Conservation (phyloP, 192 early-diverging fungal species). For the Umbelopsis sp. region DNA sequence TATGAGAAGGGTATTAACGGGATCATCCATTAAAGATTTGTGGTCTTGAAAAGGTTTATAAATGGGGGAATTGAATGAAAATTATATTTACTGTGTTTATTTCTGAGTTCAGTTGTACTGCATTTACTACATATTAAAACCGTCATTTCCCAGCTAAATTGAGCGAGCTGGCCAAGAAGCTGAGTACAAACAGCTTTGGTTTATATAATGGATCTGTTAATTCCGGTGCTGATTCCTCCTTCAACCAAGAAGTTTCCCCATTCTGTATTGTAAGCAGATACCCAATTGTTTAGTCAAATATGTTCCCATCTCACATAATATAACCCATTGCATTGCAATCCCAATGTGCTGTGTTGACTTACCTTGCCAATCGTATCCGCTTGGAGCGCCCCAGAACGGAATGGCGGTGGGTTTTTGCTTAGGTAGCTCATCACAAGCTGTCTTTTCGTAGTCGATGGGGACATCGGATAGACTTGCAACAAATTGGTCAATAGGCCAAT, state of each 20-base stretch:
- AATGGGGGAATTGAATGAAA: neutral
- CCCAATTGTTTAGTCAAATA: too few relatives aligned
- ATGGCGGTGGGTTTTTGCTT: neutral
- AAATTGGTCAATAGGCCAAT: conserved; percentile 11
- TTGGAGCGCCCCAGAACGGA: conserved; percentile 22
- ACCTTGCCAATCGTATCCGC: conserved; percentile 27
- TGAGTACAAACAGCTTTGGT: neutral
- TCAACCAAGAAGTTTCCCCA: conserved; percentile 12
- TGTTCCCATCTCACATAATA: too few relatives aligned
- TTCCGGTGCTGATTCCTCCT: neutral
- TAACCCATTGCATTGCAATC: too few relatives aligned
- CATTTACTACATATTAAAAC: neutral
- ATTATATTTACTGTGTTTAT: neutral
- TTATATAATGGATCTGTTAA: neutral
- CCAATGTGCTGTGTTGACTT: neutral
- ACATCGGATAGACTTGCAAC: conserved; percentile 1
- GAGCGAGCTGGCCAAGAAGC: too few relatives aligned
- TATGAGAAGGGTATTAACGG: neutral
- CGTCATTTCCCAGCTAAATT: neutral
- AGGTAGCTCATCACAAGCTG: neutral
- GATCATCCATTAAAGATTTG: neutral
- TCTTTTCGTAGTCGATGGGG: conserved; percentile 2
- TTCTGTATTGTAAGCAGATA: neutral
- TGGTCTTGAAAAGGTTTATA: neutral
- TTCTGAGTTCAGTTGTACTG: too few relatives aligned